phyloP scores from a whole-genome alignment of 495 filamentous ascomycete genomes.

The Penicillium turbatum region DNA sequence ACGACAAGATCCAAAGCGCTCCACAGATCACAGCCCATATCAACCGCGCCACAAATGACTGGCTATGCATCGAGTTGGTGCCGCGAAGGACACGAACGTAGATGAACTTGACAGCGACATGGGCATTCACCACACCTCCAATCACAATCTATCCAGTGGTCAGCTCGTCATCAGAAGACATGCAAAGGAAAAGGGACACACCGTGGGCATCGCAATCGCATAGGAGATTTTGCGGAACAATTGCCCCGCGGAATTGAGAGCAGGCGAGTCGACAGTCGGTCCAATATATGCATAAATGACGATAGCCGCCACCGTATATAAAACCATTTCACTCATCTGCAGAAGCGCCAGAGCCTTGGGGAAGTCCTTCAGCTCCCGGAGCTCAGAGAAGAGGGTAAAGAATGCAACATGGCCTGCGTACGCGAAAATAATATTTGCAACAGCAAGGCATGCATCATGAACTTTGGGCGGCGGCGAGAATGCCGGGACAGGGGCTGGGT shows the following conservation, averaged over 20 bases:
- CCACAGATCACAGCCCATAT: conserved; percentile 52
- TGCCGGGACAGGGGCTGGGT: conserved; percentile 41
- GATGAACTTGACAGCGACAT: conserved; percentile 53
- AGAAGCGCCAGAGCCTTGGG: conserved; percentile 57
- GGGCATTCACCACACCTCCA: conserved; percentile 59
- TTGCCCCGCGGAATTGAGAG: conserved; percentile 55
- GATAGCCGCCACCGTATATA: conserved; percentile 62
- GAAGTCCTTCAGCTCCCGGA: conserved; percentile 58
- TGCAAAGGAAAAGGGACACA: conserved; percentile 51
- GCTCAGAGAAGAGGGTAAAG: conserved; percentile 67
- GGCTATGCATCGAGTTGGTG: conserved; percentile 45
- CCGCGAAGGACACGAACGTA: conserved; percentile 52
- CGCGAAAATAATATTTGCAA: conserved; percentile 30
- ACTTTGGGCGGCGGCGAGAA: conserved; percentile 22
- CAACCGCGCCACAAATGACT: conserved; percentile 33
- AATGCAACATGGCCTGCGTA: conserved; percentile 61
- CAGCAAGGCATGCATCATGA: conserved; percentile 43
- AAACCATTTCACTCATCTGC: conserved; percentile 54
- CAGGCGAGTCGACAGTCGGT: conserved; percentile 57
- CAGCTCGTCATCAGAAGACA: conserved; percentile 56
- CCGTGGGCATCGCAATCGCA: conserved; percentile 60
- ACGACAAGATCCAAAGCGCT: conserved; percentile 54
- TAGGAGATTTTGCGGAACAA: conserved; percentile 63
- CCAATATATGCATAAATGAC: conserved; percentile 68
- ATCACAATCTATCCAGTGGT: conserved; percentile 43